phyloP scores from a whole-genome alignment of 768 basidiomycete genomes.

The Lentinula boryana region DNA sequence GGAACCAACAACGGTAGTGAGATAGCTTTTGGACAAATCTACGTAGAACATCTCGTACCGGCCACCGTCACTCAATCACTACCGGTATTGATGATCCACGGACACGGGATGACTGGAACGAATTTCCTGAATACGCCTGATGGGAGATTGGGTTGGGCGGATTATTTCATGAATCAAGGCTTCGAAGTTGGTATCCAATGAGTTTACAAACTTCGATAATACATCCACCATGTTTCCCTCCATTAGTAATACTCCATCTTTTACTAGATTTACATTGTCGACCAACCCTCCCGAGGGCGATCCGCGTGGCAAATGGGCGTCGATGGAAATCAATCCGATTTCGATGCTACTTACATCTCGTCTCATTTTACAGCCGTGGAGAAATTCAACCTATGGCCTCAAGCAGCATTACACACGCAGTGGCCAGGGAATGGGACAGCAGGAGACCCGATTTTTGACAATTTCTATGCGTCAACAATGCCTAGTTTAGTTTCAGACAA shows the following conservation, averaged over 20 bases:
- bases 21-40: slow-evolving; percentile 41
- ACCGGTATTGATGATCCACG: slow-evolving; percentile 44
- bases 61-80: slow-evolving; percentile 27
- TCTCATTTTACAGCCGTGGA: slow-evolving; percentile 27
- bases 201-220: not conserved
- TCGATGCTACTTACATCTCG: slow-evolving; percentile 18
- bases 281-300: slow-evolving; percentile 30
- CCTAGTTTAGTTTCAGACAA: slow-evolving; percentile 16
- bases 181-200: slow-evolving; percentile 32
- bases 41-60: slow-evolving; percentile 46
- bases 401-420: slow-evolving; percentile 25
- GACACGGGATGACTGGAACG: slow-evolving; percentile 47
- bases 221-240: not conserved
- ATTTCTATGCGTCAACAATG: slow-evolving; percentile 21
- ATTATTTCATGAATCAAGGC: slow-evolving; percentile 43
- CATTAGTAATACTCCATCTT: not conserved
- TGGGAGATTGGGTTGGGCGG: slow-evolving; percentile 50
- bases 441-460: slow-evolving; percentile 24
- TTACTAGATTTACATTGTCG: slow-evolving; percentile 32
- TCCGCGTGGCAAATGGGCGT: slow-evolving; percentile 28
- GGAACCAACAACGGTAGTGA: slow-evolving; percentile 22
- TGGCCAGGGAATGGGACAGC: slow-evolving; percentile 26
- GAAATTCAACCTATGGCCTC: slow-evolving; percentile 26
- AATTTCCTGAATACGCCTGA: slow-evolving; percentile 51
- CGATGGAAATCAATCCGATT: slow-evolving; percentile 18